Base-by-base conservation (phyloP, 2,329 filamentous ascomycete species). In the Thyridium curvatum region DNA sequence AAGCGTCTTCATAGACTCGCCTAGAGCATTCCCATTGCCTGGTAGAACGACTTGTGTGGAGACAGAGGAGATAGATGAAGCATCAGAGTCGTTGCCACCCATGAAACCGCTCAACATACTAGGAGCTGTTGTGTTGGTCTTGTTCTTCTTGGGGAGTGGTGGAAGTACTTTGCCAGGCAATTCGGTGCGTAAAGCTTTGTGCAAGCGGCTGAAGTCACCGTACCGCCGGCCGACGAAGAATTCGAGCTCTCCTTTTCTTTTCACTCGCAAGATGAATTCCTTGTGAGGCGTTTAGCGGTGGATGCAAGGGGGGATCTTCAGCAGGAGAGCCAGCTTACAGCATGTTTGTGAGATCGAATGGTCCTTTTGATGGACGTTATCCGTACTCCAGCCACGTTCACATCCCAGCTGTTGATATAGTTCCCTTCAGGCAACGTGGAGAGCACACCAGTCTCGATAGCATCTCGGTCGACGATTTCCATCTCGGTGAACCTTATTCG, bases 401-500 rank as follows among this genome's bases (percentile, higher is more conserved):
- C 81, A 59, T 97, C 93, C 93, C 93, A 97, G 21, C 89, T 88
- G 58, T 98, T 91, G 53, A 96, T 86, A 46, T 82, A 84, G 60
- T 96, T 84, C 4, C 93, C 93, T 59, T 96, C 87, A 0, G 93
- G 93, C 46, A 91, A 71, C 32, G 90, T 94, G 42, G 89, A 79
- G 42, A 94, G 73, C 38, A 98, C 71, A 0, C 93, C 91, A 16
- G 88, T 85, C 43, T 96, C 90, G 54, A 95, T 94, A 32, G 93
- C 90, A 39, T 88, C 86, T 46, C 88, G 79, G 55, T 98, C 93
- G 18, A 98, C 88, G 17, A 97, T 89, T 56, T 98, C 93, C 65
- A 98, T 84, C 64, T 98, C 93, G 2, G 89, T 88, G 59, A 98
- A 98, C 37, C 89, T 80, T 55, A 98, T 96, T 41, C 93, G 80